Conservation (phyloP, 495 filamentous ascomycete genomes). For the Apodospora peruviana region DNA sequence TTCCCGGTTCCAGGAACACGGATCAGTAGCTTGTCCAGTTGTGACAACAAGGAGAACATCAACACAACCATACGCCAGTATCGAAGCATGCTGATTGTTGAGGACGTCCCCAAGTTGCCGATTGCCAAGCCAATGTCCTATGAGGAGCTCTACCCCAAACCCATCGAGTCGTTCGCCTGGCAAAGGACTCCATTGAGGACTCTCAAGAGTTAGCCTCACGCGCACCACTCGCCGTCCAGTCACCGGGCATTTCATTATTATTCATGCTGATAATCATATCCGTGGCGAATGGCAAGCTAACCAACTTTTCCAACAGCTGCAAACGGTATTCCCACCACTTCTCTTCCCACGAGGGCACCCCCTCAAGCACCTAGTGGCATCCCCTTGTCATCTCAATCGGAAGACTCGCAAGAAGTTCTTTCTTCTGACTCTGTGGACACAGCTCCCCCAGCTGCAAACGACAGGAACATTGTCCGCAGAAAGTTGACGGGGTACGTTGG, state of each 20-base stretch:
- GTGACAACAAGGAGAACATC: conserved; percentile 25
- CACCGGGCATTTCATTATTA: conserved; percentile 1
- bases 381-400: conserved; percentile 42
- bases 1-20: conserved; percentile 20
- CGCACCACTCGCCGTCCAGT: conserved; percentile 8
- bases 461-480: conserved; percentile 95
- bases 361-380: conserved; percentile 44
- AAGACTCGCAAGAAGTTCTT: conserved; percentile 50
- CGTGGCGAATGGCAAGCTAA: conserved; percentile 19
- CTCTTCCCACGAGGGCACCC: conserved; percentile 23
- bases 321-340: conserved; percentile 38
- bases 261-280: not conserved
- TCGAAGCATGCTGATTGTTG: conserved; percentile 46
- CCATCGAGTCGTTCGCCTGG: conserved; percentile 10
- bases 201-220: conserved; percentile 31
- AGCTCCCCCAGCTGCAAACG: conserved; percentile 69
- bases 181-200: conserved; percentile 6
- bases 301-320: conserved; percentile 32
- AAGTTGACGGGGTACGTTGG: conserved; percentile 98
- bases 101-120: conserved; percentile 39
- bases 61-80: conserved; percentile 30
- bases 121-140: conserved; percentile 40
- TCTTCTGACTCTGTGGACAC: conserved; percentile 74
- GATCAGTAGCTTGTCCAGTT: conserved; percentile 29
- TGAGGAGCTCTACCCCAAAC: conserved; percentile 39